Base-by-base conservation (phyloP, 2,329 filamentous ascomycete species). In the Penicillium hesseltinei region DNA sequence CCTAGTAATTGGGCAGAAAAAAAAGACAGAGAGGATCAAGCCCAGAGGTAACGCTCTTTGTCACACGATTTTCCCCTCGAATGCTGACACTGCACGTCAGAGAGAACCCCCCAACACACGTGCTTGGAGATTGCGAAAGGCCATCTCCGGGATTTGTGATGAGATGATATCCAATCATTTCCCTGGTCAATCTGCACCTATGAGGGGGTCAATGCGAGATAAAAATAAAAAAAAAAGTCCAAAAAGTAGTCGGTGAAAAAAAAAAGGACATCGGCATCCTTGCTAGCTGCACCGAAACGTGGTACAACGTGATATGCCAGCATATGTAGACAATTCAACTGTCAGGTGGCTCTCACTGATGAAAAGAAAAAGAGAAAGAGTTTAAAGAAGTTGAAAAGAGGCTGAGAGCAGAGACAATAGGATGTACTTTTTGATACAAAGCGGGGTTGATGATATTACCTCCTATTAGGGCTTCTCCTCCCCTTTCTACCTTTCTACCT, bases 1-100 rank as follows among this genome's bases (percentile, higher is more conserved):
- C 39, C 17, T 39, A 39, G 65, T 65, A 58, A 59, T 70, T 67
- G 64, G 71, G 69, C 69, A 70, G 66, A 59, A 70, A 63, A 70
- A 63, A 27, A 52, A 29, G 63, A 56, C 40, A 25, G 17, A n/a
- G 33, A n/a, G 21, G 7, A 50, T 42, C 44, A 46, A 45, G 25
- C 4, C 46, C 45, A 2, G 8, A 31, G n/a, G 50, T 51, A 60
- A 62, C 49, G 56, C 53, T 55, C 48, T 51, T 48, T 53, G 63
- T 64, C 62, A 63, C 53, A 60, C 56, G 49, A n/a, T 48, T 17
- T 48, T 15, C 38, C 23, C 31, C 35, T 39, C 33, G 21, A 25
- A 33, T 33, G 49, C 38, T 51, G 49, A 51, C 49, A 40, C 13
- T 51, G 49, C 49, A 51, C 49, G 49, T 51, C 49, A 51, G 49